These are phyloP conservation scores for Myriangium duriaei DNA, from an alignment of 2,329 filamentous ascomycete species.

Conservation along the genomic window DNA sequence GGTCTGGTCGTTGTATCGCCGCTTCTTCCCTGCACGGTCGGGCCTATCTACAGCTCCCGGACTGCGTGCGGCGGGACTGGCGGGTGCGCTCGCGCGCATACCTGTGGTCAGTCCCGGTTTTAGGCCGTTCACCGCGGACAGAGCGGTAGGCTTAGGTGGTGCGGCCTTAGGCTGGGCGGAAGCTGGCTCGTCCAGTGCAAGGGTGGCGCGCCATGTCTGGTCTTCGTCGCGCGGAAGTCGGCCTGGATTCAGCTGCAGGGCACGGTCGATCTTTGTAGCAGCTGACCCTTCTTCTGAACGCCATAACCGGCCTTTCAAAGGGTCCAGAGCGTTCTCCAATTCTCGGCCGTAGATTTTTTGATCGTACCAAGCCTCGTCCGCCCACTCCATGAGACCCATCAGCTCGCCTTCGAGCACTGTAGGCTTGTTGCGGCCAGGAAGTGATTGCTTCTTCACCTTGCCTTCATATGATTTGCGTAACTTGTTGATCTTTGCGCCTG, in stretches of 20 bases:
- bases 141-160: slow-evolving; percentile 9
- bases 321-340: slow-evolving; percentile 21
- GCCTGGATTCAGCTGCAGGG: slow-evolving; percentile 32
- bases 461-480: slow-evolving; percentile 45
- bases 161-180: slow-evolving; percentile 12
- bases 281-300: slow-evolving; percentile 13
- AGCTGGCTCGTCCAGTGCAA: slow-evolving; percentile 32
- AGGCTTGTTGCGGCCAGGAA: slow-evolving; percentile 38
- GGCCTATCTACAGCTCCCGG: slow-evolving; percentile 41
- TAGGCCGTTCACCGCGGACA: slow-evolving; percentile 5
- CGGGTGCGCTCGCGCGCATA: slow-evolving; percentile 21
- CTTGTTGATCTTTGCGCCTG: slow-evolving; percentile 54
- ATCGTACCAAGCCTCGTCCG: slow-evolving; percentile 30
- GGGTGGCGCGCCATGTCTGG: slow-evolving; percentile 29
- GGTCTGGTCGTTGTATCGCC: slow-evolving; percentile 61
- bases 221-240: slow-evolving; percentile 29
- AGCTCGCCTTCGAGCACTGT: slow-evolving; percentile 27
- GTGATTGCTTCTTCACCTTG: slow-evolving; percentile 37
- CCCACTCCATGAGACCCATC: slow-evolving; percentile 23
- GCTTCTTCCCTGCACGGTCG: slow-evolving; percentile 57
- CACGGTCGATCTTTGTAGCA: slow-evolving; percentile 27
- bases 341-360: slow-evolving; percentile 29
- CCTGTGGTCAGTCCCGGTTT: slow-evolving; percentile 13
- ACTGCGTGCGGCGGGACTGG: slow-evolving; percentile 19
- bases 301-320: slow-evolving; percentile 9